Evolutionary conservation across 139 green algal species (phyloP).

Genomic region (Chlamydomonas incerta): DNA sequence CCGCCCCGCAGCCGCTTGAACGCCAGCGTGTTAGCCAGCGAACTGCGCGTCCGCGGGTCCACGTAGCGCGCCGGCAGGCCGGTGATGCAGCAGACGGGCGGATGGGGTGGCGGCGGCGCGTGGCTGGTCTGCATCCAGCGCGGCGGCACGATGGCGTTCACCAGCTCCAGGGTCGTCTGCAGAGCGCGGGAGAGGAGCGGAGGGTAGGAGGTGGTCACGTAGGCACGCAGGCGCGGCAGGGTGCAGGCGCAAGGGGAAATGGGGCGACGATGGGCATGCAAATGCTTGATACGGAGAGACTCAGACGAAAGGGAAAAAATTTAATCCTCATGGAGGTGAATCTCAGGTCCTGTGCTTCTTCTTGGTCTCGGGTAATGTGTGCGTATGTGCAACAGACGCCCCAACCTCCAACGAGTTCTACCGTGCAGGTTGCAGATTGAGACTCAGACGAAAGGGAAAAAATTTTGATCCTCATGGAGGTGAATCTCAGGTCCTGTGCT

Average conservation of each 20-base stretch:
- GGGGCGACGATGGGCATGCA: too few relatives aligned
- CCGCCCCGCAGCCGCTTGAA: slow-evolving; percentile 44
- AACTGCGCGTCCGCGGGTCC: too few relatives aligned
- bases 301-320: too few relatives aligned
- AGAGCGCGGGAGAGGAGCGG: neutral
- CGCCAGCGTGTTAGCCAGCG: slow-evolving; percentile 34
- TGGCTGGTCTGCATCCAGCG: slow-evolving; percentile 38
- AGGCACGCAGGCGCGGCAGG: neutral
- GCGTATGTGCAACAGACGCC: too few relatives aligned
- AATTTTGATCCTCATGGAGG: neutral
- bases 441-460: neutral
- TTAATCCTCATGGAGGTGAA: too few relatives aligned
- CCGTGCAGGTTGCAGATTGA: too few relatives aligned
- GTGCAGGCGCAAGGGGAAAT: too few relatives aligned
- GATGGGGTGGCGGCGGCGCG: slow-evolving; percentile 15
- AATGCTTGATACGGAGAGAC: too few relatives aligned
- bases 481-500: neutral
- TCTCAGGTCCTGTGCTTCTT: too few relatives aligned
- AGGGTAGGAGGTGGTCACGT: neutral
- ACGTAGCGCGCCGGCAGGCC: slow-evolving; percentile 42
- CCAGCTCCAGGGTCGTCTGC: slow-evolving; percentile 47
- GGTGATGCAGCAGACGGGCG: slow-evolving; percentile 50
- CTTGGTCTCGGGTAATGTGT: too few relatives aligned
- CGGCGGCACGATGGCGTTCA: slow-evolving; percentile 44
- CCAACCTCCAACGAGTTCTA: too few relatives aligned